A percentile compares a stretch with the other conserved stretches of the same genome.
Conservation (phyloP, 1,139 yeast species). For the Blastobotrys petasosporus region DNA sequence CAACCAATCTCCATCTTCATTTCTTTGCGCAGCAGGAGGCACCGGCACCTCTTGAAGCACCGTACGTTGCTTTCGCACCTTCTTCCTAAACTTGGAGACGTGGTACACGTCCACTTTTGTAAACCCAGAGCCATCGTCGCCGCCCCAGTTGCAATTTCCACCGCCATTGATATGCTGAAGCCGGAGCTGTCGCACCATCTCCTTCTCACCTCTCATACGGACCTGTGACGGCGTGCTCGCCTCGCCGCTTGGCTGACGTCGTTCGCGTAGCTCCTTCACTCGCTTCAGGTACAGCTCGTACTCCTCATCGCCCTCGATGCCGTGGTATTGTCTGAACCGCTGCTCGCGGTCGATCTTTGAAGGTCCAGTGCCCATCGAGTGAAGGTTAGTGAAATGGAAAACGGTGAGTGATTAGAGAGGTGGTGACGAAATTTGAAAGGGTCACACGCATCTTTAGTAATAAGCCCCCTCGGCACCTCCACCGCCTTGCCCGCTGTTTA, state of each 20-base stretch:
- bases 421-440: neutral
- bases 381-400: neutral
- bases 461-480: no score
- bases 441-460: neutral
- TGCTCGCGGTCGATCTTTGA: neutral
- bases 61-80: no score
- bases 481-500: no score
- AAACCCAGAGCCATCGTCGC: conserved; percentile 4
- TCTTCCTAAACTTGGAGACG: no score
- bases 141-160: neutral
- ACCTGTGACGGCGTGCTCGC: neutral
- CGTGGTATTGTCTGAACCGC: conserved; percentile 1
- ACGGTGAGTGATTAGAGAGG: neutral
- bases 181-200: neutral
- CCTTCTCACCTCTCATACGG: neutral
- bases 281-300: neutral
- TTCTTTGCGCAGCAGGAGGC: no score
- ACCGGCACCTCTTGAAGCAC: no score
- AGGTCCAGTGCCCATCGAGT: neutral
- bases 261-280: neutral
- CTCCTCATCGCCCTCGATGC: neutral
- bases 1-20: no score
- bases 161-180: neutral
- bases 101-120: no score
- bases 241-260: neutral